Percentiles rank a stretch among this genome's conserved stretches.
Conservation (phyloP, 202 grass and related monocot species). For the Setaria italica region DNA sequence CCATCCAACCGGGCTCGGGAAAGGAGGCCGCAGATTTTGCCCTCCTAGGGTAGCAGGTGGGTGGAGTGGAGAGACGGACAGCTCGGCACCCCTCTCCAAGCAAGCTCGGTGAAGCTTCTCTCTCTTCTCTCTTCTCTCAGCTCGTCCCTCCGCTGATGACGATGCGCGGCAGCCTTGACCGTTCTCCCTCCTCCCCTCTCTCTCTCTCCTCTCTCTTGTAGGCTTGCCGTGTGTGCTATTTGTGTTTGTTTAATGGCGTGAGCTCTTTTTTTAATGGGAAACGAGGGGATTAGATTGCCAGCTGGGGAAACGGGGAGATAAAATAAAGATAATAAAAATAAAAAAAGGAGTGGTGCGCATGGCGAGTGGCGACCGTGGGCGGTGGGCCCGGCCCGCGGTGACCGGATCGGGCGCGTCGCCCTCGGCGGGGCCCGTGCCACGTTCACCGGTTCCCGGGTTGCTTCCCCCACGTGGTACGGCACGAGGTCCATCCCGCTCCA, state of each 20-base stretch:
- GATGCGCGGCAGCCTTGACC: constrained; percentile 39
- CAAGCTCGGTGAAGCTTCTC: neutral
- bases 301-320: neutral
- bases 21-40: constrained; percentile 39
- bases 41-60: neutral
- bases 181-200: neutral
- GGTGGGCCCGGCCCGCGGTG: constrained; percentile 33
- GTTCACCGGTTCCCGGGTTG: constrained; percentile 45
- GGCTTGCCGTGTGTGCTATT: constrained; percentile 3
- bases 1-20: constrained; percentile 53
- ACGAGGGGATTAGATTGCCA: constrained; percentile 30
- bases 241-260: constrained; percentile 12
- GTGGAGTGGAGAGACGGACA: constrained; percentile 30
- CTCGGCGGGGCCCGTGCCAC: neutral
- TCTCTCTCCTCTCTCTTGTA: neutral
- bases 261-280: neutral
- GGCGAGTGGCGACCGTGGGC: constrained; percentile 7
- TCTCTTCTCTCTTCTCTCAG: neutral
- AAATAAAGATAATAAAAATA: neutral
- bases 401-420: constrained; percentile 42
- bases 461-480: constrained; percentile 42
- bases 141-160: neutral
- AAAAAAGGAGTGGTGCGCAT: constrained; percentile 39
- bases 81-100: neutral
- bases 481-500: neutral